These are phyloP conservation scores for Phytophthora multivora DNA, from an alignment of 352 stramenopile species.

Conservation along the genomic window DNA sequence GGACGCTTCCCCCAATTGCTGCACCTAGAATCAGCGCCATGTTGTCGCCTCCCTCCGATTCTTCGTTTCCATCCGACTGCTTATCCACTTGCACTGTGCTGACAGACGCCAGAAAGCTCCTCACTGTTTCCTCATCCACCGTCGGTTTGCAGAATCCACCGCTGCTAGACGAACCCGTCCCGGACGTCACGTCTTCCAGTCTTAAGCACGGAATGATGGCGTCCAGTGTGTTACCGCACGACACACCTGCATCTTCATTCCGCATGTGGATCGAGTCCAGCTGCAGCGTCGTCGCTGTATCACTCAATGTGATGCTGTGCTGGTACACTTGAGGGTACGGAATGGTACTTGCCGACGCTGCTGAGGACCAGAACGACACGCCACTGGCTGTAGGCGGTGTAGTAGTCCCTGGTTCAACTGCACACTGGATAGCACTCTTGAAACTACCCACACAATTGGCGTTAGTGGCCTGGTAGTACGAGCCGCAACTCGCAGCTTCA, in stretches of 20 bases:
- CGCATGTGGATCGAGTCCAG: slow-evolving; percentile 55
- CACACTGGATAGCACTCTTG: slow-evolving; percentile 33
- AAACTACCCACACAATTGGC: slow-evolving; percentile 31
- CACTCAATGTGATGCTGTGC: slow-evolving; percentile 31
- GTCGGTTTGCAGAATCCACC: slow-evolving; percentile 40
- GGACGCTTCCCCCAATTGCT: slow-evolving; percentile 18
- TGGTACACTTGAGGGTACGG: slow-evolving; percentile 47
- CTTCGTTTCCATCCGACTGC: slow-evolving; percentile 12
- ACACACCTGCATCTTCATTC: slow-evolving; percentile 19
- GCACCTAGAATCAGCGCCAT: slow-evolving; percentile 17
- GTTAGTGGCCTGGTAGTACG: slow-evolving; percentile 42
- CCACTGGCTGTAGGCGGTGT: slow-evolving; percentile 10
- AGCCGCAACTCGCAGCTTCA: slow-evolving; percentile 32
- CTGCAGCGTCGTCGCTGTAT: slow-evolving; percentile 9
- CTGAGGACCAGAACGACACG: slow-evolving; percentile 48
- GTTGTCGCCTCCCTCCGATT: neutral
- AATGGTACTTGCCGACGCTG: slow-evolving; percentile 28
- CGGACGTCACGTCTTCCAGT: slow-evolving; percentile 16
- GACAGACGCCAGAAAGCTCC: slow-evolving; percentile 30
- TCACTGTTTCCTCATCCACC: slow-evolving; percentile 30
- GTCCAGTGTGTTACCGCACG: slow-evolving; percentile 39
- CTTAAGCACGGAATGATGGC: slow-evolving; percentile 48
- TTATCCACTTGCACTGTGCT: slow-evolving; percentile 16
- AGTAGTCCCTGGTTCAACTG: slow-evolving; percentile 23
- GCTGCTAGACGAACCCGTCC: neutral